Conservation (phyloP, 306 rosid species). For the Macrotyloma uniflorum region DNA sequence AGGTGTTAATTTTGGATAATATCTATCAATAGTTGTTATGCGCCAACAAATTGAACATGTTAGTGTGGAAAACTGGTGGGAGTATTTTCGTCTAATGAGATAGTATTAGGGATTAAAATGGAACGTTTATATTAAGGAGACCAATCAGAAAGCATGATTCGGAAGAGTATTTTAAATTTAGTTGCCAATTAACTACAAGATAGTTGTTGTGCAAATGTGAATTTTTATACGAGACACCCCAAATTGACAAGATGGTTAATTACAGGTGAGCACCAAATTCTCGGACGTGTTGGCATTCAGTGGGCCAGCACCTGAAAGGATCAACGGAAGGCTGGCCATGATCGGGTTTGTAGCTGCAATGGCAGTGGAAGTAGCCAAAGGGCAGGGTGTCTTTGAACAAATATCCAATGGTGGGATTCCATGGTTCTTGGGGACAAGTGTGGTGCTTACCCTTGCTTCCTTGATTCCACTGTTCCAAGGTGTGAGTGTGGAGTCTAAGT, state of each 20-base stretch:
- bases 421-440: slow-evolving; percentile 67
- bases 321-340: slow-evolving; percentile 92
- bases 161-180: no score
- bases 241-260: neutral
- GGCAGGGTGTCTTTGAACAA: slow-evolving; percentile 67
- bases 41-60: no score
- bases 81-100: no score
- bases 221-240: neutral
- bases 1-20: no score
- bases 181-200: no score
- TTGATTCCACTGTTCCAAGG: slow-evolving; percentile 71
- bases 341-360: slow-evolving; percentile 79
- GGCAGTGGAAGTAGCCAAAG: slow-evolving; percentile 66
- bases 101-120: no score
- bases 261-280: slow-evolving; percentile 65
- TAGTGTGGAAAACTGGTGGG: no score
- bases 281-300: slow-evolving; percentile 65
- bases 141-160: no score
- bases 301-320: slow-evolving; percentile 93
- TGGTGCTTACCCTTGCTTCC: slow-evolving; percentile 65
- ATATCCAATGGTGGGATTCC: slow-evolving; percentile 68
- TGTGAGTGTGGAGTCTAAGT: slow-evolving; percentile 71
- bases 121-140: no score
- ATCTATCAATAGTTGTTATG: no score
- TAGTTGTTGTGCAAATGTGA: neutral